These are phyloP conservation scores for Hypoxylon sp. DNA, from an alignment of 2,329 filamentous ascomycete species.

Conservation along the genomic window DNA sequence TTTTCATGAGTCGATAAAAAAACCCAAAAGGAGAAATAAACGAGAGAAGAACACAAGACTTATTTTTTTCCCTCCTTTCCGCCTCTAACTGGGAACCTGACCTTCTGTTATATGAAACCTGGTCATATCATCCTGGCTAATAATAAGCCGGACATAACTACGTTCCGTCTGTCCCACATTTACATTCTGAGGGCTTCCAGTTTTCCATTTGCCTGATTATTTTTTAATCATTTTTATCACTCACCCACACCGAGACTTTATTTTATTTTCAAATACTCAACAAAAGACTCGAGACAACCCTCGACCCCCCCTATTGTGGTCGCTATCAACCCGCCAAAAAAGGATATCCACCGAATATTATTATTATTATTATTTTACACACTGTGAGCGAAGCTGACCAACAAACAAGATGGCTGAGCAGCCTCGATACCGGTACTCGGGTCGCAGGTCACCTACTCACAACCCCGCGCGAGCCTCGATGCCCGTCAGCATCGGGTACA, in stretches of 20 bases:
- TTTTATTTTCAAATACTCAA: not conserved
- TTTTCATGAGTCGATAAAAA: slow-evolving; percentile 34
- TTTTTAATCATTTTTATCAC: slow-evolving; percentile 17
- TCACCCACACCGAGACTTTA: slow-evolving; percentile 14
- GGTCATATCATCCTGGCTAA: slow-evolving; percentile 23
- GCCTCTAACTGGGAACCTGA: slow-evolving; percentile 28
- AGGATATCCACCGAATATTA: too few species aligned
- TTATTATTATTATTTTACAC: slow-evolving; percentile 16
- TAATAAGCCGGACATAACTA: slow-evolving; percentile 36
- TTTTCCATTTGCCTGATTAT: slow-evolving; percentile 18
- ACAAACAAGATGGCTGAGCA: slow-evolving; percentile 56
- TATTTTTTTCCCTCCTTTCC: slow-evolving; percentile 27
- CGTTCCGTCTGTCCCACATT: slow-evolving; percentile 25
- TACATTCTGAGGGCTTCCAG: slow-evolving; percentile 3
- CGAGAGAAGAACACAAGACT: slow-evolving; percentile 21
- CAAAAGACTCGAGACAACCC: too few species aligned
- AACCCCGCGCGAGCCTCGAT: slow-evolving; percentile 64
- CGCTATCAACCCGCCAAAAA: slow-evolving; percentile 14
- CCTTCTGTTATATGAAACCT: slow-evolving; percentile 20
- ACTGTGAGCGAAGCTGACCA: slow-evolving; percentile 8
- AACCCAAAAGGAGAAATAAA: slow-evolving; percentile 11
- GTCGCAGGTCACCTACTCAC: slow-evolving; percentile 55
- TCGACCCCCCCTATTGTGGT: slow-evolving; percentile 20
- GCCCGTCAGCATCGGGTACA: slow-evolving; percentile 60
- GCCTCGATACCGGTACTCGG: slow-evolving; percentile 55